Conservation (phyloP, 305 asterid species). For the Caryopteris hybrid region DNA sequence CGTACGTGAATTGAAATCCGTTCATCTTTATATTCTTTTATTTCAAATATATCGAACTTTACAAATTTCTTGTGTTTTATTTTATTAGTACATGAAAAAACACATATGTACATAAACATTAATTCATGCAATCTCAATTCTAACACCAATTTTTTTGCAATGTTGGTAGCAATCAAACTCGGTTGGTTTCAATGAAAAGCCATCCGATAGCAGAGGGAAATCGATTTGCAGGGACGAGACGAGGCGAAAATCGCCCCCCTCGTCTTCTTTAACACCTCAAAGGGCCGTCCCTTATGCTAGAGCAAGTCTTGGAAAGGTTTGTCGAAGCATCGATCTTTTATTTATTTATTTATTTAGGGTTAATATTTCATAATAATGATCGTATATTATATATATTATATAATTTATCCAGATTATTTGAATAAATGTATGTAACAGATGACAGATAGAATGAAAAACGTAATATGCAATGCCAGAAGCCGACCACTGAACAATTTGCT, state of each 20-base stretch:
- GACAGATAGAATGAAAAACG: constrained; percentile 53
- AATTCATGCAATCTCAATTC: too few relatives aligned
- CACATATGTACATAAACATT: too few relatives aligned
- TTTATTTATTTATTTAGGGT: too few relatives aligned
- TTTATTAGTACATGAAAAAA: neutral
- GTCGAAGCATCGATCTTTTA: too few relatives aligned
- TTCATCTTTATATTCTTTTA: too few relatives aligned
- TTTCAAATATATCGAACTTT: too few relatives aligned
- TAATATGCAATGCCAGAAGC: constrained; percentile 45
- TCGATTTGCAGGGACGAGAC: constrained; percentile 36
- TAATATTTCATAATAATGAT: too few relatives aligned
- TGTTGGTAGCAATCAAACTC: constrained; percentile 34
- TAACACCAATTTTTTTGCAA: neutral
- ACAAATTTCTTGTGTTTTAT: neutral
- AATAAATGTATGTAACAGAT: constrained; percentile 32
- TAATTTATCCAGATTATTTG: too few relatives aligned
- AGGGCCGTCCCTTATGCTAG: constrained; percentile 69
- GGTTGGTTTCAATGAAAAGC: constrained; percentile 8
- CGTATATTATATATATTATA: too few relatives aligned
- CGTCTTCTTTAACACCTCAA: constrained; percentile 37
- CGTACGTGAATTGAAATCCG: too few relatives aligned
- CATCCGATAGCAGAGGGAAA: constrained; percentile 32
- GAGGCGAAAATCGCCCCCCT: constrained; percentile 68
- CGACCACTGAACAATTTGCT: constrained; percentile 50
- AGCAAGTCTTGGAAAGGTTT: constrained; percentile 65